Conservation (phyloP, 2,329 filamentous ascomycete genomes). For the Cordyceps javanica region DNA sequence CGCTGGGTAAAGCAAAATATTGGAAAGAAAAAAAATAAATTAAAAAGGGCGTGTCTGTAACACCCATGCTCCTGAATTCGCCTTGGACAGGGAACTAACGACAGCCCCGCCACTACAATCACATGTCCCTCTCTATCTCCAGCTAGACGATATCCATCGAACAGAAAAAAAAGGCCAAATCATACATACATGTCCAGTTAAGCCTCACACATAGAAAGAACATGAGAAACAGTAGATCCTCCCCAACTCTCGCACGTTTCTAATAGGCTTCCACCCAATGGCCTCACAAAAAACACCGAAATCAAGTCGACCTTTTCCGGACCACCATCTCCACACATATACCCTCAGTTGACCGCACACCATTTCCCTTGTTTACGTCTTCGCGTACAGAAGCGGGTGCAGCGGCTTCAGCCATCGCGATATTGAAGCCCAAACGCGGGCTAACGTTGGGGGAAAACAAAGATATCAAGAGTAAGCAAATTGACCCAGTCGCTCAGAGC, state of each 20-base stretch:
- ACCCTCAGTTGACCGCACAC: not conserved
- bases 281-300: not conserved
- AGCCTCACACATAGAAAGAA: not conserved
- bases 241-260: not conserved
- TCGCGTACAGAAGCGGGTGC: not conserved
- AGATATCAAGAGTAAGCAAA: not conserved
- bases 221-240: not conserved
- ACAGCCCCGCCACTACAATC: not conserved
- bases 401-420: not conserved
- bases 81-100: not conserved
- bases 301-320: not conserved
- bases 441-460: not conserved
- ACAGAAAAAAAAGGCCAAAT: not conserved
- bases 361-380: not conserved
- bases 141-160: not conserved
- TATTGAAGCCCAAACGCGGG: not conserved
- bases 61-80: not conserved
- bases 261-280: not conserved
- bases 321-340: not conserved
- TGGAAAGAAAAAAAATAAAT: not conserved
- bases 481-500: not conserved
- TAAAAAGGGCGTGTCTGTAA: not conserved
- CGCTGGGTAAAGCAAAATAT: not conserved
- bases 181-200: constrained; percentile 2
- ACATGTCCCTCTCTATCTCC: not conserved